Conservation (phyloP, 352 stramenopile species). For the Phytophthora pisi region DNA sequence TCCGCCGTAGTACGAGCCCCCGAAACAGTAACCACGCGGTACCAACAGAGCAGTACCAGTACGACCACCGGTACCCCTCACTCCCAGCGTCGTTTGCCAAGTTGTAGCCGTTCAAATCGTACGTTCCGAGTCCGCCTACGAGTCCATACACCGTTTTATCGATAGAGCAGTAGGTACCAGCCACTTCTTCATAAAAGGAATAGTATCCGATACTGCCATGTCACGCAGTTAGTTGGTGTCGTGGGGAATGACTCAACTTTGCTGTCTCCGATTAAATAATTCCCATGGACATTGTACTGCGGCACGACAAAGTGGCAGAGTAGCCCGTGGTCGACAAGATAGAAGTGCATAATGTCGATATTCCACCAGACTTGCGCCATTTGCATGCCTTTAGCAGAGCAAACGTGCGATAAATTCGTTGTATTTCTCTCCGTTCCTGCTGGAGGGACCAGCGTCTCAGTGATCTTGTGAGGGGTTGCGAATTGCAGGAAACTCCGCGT, state of each 20-base stretch:
- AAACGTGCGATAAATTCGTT: conserved; percentile 11
- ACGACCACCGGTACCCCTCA: conserved; percentile 18
- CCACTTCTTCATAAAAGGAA: conserved; percentile 5
- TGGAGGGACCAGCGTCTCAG: conserved; percentile 4
- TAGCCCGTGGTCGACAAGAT: neutral
- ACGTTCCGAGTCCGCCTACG: conserved; percentile 14
- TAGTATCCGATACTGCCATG: conserved; percentile 18
- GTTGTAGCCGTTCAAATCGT: conserved; percentile 14
- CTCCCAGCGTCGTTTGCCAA: conserved; percentile 9
- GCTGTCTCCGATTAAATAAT: conserved; percentile 9
- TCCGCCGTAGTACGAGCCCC: conserved; percentile 24
- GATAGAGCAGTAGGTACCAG: conserved; percentile 20
- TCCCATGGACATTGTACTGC: conserved; percentile 29
- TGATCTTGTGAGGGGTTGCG: too few species aligned
- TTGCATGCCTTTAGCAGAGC: conserved; percentile 7
- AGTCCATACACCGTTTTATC: conserved; percentile 22
- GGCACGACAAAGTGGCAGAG: conserved; percentile 31
- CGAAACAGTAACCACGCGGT: conserved; percentile 23
- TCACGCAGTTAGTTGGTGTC: too few species aligned
- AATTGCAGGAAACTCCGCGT: too few species aligned
- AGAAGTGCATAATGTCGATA: conserved; percentile 16
- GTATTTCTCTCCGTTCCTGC: conserved; percentile 8
- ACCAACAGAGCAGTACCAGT: conserved; percentile 22
- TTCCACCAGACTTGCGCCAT: conserved; percentile 33
- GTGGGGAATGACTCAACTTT: too few species aligned